These are phyloP conservation scores for Penicillium sp. DNA, from an alignment of 2,329 filamentous ascomycete genomes.

Conservation along the genomic window DNA sequence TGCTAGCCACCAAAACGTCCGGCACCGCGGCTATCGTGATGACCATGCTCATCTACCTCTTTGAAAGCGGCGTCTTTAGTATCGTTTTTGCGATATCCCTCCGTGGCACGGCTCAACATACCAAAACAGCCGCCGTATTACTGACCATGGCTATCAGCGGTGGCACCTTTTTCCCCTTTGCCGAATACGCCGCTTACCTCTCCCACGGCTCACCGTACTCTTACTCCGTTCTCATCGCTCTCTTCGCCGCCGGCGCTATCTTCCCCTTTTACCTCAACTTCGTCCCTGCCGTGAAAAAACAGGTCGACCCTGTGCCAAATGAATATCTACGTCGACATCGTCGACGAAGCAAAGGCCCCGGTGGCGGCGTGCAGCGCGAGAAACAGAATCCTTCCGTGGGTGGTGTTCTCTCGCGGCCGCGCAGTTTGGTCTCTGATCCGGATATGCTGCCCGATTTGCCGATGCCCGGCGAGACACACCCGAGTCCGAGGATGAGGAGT, in stretches of 20 bases:
- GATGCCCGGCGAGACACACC: slow-evolving; percentile 22
- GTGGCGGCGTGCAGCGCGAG: slow-evolving; percentile 27
- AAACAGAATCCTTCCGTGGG: slow-evolving; percentile 37
- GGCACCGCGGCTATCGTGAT: slow-evolving; percentile 52
- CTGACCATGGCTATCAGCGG: slow-evolving; percentile 59
- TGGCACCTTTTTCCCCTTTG: slow-evolving; percentile 59
- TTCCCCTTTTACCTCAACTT: slow-evolving; percentile 60
- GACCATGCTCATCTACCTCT: slow-evolving; percentile 59
- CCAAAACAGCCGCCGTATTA: slow-evolving; percentile 59
- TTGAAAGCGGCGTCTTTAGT: slow-evolving; percentile 64
- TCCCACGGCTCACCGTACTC: slow-evolving; percentile 51
- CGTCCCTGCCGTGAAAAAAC: slow-evolving; percentile 50
- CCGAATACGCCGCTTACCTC: slow-evolving; percentile 53
- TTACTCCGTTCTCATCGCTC: slow-evolving; percentile 57
- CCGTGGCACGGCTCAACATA: slow-evolving; percentile 61
- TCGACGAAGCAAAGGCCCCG: slow-evolving; percentile 19
- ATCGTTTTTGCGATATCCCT: slow-evolving; percentile 62
- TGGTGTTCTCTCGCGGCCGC: slow-evolving; percentile 36
- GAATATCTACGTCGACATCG: slow-evolving; percentile 40
- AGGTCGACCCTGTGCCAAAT: slow-evolving; percentile 55
- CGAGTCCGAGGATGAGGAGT: neutral
- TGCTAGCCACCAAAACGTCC: slow-evolving; percentile 55
- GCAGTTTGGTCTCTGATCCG: slow-evolving; percentile 33
- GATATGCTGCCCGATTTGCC: slow-evolving; percentile 27
- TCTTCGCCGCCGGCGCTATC: slow-evolving; percentile 55